Evolutionary conservation across 495 filamentous ascomycete species (phyloP).

Genomic region (Xylaria longipes): DNA sequence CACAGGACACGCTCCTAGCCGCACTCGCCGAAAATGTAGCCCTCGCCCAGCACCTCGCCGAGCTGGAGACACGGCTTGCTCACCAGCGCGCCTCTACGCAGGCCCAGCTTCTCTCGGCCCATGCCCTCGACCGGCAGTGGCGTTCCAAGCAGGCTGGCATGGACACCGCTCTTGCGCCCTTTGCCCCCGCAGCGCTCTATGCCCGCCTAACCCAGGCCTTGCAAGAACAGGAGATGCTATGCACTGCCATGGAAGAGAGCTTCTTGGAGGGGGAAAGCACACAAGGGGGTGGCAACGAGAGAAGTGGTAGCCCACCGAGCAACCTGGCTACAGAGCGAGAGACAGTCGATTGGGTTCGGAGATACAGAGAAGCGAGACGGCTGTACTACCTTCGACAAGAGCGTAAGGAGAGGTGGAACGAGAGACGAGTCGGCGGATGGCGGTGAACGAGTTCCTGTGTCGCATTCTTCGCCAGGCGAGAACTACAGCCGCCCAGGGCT

Average conservation of each 20-base stretch:
- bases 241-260: constrained; percentile 84
- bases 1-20: constrained; percentile 59
- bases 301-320: constrained; percentile 44
- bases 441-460: constrained; percentile 51
- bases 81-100: constrained; percentile 72
- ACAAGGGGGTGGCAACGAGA: constrained; percentile 29
- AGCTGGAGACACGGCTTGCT: constrained; percentile 65
- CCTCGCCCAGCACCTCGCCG: constrained; percentile 65
- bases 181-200: constrained; percentile 83
- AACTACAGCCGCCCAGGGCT: background rate
- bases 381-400: constrained; percentile 77
- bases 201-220: constrained; percentile 75
- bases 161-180: constrained; percentile 83
- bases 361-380: constrained; percentile 78
- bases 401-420: constrained; percentile 90
- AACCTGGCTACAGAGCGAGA: constrained; percentile 72
- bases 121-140: constrained; percentile 91
- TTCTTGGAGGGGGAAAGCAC: constrained; percentile 69
- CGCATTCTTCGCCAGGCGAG: background rate
- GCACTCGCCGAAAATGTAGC: constrained; percentile 73
- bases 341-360: constrained; percentile 78
- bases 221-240: constrained; percentile 82
- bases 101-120: constrained; percentile 78
- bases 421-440: constrained; percentile 92
- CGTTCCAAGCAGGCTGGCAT: constrained; percentile 84